Conservation (phyloP, 2,329 filamentous ascomycete genomes). For the Fusarium sororula region DNA sequence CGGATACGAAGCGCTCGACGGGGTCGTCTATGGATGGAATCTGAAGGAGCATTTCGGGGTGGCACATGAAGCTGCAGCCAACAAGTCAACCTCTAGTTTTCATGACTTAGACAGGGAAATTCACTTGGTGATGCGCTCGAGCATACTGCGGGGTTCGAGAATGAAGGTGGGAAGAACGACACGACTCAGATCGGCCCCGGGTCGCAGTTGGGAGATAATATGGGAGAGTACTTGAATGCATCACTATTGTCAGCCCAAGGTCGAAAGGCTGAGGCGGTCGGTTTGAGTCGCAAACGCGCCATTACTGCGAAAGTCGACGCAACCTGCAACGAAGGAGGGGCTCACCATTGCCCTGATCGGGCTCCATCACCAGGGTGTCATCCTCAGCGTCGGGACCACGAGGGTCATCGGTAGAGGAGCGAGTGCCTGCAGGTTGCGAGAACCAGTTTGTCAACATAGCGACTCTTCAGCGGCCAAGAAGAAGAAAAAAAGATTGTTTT, state of each 20-base stretch:
- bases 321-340: conserved; percentile 7
- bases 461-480: conserved; percentile 15
- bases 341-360: conserved; percentile 91
- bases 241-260: conserved; percentile 24
- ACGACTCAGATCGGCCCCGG: conserved; percentile 92
- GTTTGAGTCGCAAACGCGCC: conserved; percentile 6
- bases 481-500: too few relatives aligned
- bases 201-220: conserved; percentile 96
- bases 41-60: conserved; percentile 92
- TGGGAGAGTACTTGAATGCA: conserved; percentile 80
- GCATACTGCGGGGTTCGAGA: conserved; percentile 95
- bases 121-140: conserved; percentile 98
- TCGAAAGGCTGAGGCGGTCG: background rate
- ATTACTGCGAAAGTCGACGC: conserved; percentile 9
- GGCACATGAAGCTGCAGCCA: conserved; percentile 89
- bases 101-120: background rate
- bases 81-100: conserved; percentile 13
- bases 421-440: conserved; percentile 53
- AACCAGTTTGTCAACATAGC: conserved; percentile 57
- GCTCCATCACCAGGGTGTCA: conserved; percentile 85
- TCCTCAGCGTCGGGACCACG: conserved; percentile 59
- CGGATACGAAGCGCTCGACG: conserved; percentile 86
- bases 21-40: conserved; percentile 91
- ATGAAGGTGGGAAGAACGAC: conserved; percentile 98
- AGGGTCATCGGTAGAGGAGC: conserved; percentile 67